Conservation (phyloP, 345 rosid species). For the Iberis pinnata region DNA sequence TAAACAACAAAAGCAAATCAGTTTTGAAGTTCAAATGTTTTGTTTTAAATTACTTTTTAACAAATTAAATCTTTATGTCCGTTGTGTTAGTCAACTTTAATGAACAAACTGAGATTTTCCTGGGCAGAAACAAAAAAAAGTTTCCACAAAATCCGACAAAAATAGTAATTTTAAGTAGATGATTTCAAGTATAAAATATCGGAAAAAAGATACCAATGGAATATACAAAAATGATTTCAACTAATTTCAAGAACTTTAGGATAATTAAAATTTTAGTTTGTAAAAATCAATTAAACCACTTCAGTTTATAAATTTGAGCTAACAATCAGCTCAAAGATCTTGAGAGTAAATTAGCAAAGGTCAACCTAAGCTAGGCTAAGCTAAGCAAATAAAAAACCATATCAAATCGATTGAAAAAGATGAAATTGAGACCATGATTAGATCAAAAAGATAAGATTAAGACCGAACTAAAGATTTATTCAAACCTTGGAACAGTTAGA, state of each 20-base stretch:
- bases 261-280: neutral
- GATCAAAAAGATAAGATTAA: conserved; percentile 15
- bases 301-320: neutral
- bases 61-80: too few species aligned
- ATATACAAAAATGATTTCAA: too few species aligned
- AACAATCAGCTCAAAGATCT: conserved; percentile 10
- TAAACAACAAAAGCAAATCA: too few species aligned
- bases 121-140: conserved; percentile 7
- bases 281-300: neutral
- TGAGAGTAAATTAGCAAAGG: neutral
- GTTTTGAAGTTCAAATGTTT: too few species aligned
- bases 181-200: conserved; percentile 13
- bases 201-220: too few species aligned
- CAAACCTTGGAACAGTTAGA: conserved; percentile 28
- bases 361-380: too few species aligned
- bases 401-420: neutral
- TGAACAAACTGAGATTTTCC: conserved; percentile 20
- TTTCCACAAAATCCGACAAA: conserved; percentile 16
- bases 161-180: conserved; percentile 15
- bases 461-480: neutral
- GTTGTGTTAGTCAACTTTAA: conserved; percentile 26
- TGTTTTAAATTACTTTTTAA: too few species aligned
- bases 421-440: neutral
- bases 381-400: neutral
- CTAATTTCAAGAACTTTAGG: neutral